Conservation (phyloP, 345 rosid species). For the Eucalyptus caleyi region DNA sequence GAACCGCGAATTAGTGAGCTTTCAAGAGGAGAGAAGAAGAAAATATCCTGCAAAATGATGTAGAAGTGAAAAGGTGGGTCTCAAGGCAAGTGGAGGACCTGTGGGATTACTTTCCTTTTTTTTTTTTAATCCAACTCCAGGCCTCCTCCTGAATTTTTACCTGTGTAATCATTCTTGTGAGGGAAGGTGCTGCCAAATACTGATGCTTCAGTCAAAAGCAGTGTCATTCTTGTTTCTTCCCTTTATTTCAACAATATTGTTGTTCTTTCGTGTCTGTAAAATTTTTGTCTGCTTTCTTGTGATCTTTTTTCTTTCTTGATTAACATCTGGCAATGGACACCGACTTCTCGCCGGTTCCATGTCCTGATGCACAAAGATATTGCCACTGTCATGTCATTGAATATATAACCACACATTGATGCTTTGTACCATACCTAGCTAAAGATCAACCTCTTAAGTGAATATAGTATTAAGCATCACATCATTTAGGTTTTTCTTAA, state of each 20-base stretch:
- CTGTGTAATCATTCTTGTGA: conserved; percentile 20
- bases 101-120: conserved; percentile 23
- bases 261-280: not conserved
- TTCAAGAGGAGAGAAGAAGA: conserved; percentile 8
- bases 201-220: not conserved
- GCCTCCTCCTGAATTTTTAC: conserved; percentile 17
- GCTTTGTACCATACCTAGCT: not conserved
- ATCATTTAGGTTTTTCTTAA: not conserved
- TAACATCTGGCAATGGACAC: not conserved
- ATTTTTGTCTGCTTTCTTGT: not conserved
- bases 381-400: not conserved
- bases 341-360: not conserved
- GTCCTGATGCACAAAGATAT: not conserved
- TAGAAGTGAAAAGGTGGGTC: not conserved
- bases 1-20: not conserved
- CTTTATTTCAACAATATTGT: not conserved
- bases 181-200: conserved; percentile 6
- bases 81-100: conserved; percentile 13
- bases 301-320: not conserved
- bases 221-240: not conserved
- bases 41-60: conserved; percentile 2
- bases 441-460: not conserved
- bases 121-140: conserved; percentile 19
- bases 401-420: not conserved
- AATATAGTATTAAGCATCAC: not conserved